phyloP scores from a whole-genome alignment of 495 filamentous ascomycete species.

The Aspergillus campestris region DNA sequence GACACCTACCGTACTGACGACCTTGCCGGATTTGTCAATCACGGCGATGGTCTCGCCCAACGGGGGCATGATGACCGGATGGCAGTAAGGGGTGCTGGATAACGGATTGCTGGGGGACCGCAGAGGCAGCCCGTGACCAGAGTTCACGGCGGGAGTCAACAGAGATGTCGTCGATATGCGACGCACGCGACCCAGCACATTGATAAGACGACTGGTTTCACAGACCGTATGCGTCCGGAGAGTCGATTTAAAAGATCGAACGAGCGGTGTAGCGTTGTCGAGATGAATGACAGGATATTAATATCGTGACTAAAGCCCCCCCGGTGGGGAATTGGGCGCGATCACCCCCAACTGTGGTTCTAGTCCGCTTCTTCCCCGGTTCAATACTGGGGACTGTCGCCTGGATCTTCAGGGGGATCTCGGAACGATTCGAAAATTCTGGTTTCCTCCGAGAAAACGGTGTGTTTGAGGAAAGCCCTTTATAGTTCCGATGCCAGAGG shows the following conservation, averaged over 20 bases:
- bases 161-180: too few species aligned
- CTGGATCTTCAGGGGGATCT: conserved; percentile 3
- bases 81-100: conserved; percentile 5
- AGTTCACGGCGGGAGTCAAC: neutral
- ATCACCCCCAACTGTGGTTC: neutral
- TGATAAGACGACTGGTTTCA: too few species aligned
- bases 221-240: too few species aligned
- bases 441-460: too few species aligned
- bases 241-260: neutral
- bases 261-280: conserved; percentile 18
- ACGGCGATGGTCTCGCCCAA: conserved; percentile 74
- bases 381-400: conserved; percentile 1
- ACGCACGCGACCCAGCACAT: too few species aligned
- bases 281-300: conserved; percentile 2
- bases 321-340: conserved; percentile 10
- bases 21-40: conserved; percentile 86
- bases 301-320: conserved; percentile 7
- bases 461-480: too few species aligned
- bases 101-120: conserved; percentile 3
- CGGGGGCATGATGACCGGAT: conserved; percentile 27
- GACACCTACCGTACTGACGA: conserved; percentile 73
- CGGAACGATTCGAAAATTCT: too few species aligned
- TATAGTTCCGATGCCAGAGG: too few species aligned
- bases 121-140: neutral
- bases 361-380: neutral